Evolutionary conservation across 2,329 filamentous ascomycete genomes (phyloP).

Genomic region (Byssochlamys sp.): DNA sequence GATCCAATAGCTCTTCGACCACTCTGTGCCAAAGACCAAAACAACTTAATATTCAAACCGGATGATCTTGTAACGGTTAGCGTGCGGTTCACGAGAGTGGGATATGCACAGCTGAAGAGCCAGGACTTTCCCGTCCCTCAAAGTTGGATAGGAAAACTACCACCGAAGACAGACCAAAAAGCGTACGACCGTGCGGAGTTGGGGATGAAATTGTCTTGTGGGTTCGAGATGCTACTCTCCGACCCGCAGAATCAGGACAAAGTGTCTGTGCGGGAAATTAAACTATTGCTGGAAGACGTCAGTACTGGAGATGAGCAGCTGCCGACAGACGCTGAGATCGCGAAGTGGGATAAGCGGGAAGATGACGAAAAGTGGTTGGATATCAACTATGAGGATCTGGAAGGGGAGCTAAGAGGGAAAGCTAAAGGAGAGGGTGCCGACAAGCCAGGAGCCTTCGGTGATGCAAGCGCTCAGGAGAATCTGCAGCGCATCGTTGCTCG

Average conservation of each 20-base stretch:
- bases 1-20: slow-evolving; percentile 68
- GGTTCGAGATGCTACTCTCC: slow-evolving; percentile 75
- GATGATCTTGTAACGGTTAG: slow-evolving; percentile 70
- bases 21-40: slow-evolving; percentile 49
- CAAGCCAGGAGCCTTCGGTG: slow-evolving; percentile 33
- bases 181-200: slow-evolving; percentile 46
- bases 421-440: slow-evolving; percentile 10
- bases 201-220: slow-evolving; percentile 82
- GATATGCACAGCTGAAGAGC: slow-evolving; percentile 81
- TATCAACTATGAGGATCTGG: slow-evolving; percentile 82
- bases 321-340: slow-evolving; percentile 65
- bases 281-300: slow-evolving; percentile 65
- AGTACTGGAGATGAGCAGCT: slow-evolving; percentile 60
- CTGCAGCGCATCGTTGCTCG: slow-evolving; percentile 82
- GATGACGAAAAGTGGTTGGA: slow-evolving; percentile 88
- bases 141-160: slow-evolving; percentile 42
- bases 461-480: slow-evolving; percentile 42
- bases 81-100: slow-evolving; percentile 73
- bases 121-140: slow-evolving; percentile 66
- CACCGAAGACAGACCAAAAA: slow-evolving; percentile 36
- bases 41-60: slow-evolving; percentile 57
- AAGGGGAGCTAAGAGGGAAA: slow-evolving; percentile 60
- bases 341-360: slow-evolving; percentile 57
- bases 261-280: slow-evolving; percentile 62
- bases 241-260: slow-evolving; percentile 60